Evolutionary conservation across 352 stramenopile species (phyloP).

Genomic region (Globisporangium camurandrum): DNA sequence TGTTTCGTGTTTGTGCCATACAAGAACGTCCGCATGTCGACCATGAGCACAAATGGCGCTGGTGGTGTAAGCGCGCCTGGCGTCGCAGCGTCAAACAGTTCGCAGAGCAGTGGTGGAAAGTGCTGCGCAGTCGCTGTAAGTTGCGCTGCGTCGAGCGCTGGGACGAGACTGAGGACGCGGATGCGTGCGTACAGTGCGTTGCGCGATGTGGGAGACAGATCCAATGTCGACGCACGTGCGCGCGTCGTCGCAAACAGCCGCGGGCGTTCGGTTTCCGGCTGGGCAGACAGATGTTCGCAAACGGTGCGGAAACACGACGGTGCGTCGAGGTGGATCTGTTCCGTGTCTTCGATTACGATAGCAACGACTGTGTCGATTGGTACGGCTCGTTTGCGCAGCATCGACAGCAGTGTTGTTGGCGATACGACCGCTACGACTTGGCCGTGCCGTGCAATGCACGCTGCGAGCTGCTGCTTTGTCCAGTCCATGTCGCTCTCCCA

Average conservation of each 20-base stretch:
- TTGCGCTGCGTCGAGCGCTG: constrained; percentile 21
- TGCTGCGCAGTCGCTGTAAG: constrained; percentile 12
- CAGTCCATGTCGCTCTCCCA: constrained; percentile 20
- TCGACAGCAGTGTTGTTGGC: constrained; percentile 31
- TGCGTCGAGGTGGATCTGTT: constrained; percentile 51
- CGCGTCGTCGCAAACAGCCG: constrained; percentile 57
- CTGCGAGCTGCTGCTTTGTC: constrained; percentile 10
- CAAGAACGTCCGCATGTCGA: constrained; percentile 47
- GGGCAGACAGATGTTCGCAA: constrained; percentile 20
- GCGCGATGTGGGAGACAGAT: constrained; percentile 20
- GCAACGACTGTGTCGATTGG: constrained; percentile 25
- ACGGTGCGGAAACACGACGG: constrained; percentile 45
- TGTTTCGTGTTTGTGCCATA: constrained; percentile 62
- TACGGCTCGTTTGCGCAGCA: constrained; percentile 25
- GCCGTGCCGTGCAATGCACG: constrained; percentile 11
- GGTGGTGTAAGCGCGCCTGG: not conserved
- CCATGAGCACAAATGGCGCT: constrained; percentile 8
- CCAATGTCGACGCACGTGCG: constrained; percentile 40
- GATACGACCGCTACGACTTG: constrained; percentile 34
- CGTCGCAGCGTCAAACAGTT: constrained; percentile 25
- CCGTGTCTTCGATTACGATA: constrained; percentile 55
- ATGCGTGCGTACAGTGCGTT: constrained; percentile 63
- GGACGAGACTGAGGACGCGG: constrained; percentile 52
- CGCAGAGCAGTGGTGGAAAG: constrained; percentile 40
- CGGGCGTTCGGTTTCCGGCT: constrained; percentile 2